Evolutionary conservation across 768 basidiomycete genomes (phyloP), one percentile per base, ranked within the genome.

Genomic region (Boletus sensibilis): DNA sequence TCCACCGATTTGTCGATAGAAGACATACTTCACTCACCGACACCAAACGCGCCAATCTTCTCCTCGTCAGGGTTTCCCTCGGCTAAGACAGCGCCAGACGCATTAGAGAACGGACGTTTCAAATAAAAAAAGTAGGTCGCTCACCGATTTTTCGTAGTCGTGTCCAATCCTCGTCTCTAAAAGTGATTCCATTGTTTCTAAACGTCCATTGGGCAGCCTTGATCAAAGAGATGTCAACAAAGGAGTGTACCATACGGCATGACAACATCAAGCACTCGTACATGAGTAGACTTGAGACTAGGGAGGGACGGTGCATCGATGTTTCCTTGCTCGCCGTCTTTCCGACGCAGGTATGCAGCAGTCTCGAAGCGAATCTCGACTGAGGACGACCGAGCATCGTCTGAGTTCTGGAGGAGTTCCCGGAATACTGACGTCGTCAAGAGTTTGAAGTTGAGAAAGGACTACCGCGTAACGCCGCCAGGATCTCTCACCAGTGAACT

Each of bases 351-450:
- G 63, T 72, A 82, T 20, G 61, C 65, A 64, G 82, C 75, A 4
- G 90, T 92, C 66, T 91, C 83, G 58, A 94, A 94, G 48, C 78
- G 82, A 42, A 95, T 90, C 71, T 95, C 88, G 3, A 87, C 92
- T 14, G 79, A 74, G 50, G 78, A 83, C 2, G 91, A 84, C 43
- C 82, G 86, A 3, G 90, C 94, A 73, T 97, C 95, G 68, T 97
- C 94, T 29, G 94, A 94, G 68, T 99, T 98, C 76, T 98, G 96
- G 0, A 98, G 75, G 6, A 99, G 81, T 70, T 98, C 96, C 47
- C 95, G 74, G 56, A 85, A 86, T 42, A 88, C 84, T 79, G 55
- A 25, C 16, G 7, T 13, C 16, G 21, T 16, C 13, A 35, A 34
- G 13, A 27, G 14, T 11, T 14, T 6, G 18, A 34, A 11, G 20